Conservation (phyloP, 1,139 yeast species). For the Meyerozyma carpophila region DNA sequence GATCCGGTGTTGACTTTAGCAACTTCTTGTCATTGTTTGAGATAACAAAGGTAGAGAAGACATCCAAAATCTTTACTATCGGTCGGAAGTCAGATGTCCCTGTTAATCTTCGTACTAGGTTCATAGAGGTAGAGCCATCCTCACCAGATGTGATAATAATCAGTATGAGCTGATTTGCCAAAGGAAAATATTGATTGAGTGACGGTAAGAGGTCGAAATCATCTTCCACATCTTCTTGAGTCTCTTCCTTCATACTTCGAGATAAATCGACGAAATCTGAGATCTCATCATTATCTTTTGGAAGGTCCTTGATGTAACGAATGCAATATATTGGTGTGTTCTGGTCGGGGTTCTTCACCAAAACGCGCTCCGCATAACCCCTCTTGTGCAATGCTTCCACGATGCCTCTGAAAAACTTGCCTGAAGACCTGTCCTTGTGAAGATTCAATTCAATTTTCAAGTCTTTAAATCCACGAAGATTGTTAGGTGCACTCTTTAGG, state of each 20-base stretch:
- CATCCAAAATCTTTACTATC: constrained; percentile 45
- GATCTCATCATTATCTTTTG: constrained; percentile 23
- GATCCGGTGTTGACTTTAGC: constrained; percentile 18
- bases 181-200: not conserved
- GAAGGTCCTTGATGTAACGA: constrained; percentile 51
- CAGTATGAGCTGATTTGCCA: constrained; percentile 1
- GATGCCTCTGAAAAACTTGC: constrained; percentile 48
- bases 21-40: constrained; percentile 20
- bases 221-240: constrained; percentile 12
- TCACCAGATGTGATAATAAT: constrained; percentile 17
- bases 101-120: constrained; percentile 40
- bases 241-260: constrained; percentile 1
- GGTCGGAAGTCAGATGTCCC: constrained; percentile 52
- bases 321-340: constrained; percentile 53
- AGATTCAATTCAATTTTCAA: constrained; percentile 58
- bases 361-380: constrained; percentile 54
- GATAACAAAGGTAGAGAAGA: constrained; percentile 29
- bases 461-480: constrained; percentile 62
- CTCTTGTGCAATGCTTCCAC: constrained; percentile 45
- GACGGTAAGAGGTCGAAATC: constrained; percentile 1
- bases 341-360: constrained; percentile 48
- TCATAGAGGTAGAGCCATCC: constrained; percentile 56
- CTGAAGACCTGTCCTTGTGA: constrained; percentile 36
- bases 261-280: constrained; percentile 18
- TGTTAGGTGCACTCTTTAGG: constrained; percentile 61